Percentiles rank a stretch among this genome's conserved stretches.
Evolutionary conservation across 768 basidiomycete species (phyloP).

Genomic region (Suillus variegatus): DNA sequence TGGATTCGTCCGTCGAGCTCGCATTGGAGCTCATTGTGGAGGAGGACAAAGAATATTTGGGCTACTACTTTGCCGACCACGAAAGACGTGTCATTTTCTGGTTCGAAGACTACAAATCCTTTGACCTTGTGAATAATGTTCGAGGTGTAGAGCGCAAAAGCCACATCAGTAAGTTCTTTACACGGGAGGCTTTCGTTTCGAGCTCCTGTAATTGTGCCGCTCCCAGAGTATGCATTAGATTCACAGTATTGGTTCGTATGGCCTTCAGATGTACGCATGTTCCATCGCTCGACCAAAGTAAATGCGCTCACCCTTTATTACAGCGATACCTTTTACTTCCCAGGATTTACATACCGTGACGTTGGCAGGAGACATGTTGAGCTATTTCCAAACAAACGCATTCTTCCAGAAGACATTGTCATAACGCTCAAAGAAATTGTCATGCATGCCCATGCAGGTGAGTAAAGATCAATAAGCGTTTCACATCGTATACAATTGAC

Average conservation of each 20-base stretch:
- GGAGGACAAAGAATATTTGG: neutral
- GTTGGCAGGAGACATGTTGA: conserved; percentile 2
- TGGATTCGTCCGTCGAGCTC: conserved; percentile 3
- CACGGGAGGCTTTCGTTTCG: neutral
- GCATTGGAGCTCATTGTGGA: conserved; percentile 8
- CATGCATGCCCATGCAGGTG: conserved; percentile 11
- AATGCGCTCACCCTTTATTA: neutral
- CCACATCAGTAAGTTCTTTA: conserved; percentile 40
- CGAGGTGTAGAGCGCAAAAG: conserved; percentile 39
- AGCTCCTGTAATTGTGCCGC: neutral
- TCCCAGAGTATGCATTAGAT: conserved; percentile 25
- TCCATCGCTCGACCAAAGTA: neutral
- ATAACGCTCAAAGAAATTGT: conserved; percentile 9
- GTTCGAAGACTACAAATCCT: conserved; percentile 39
- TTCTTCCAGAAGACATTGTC: conserved; percentile 16
- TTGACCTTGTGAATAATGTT: conserved; percentile 33
- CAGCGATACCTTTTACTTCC: neutral
- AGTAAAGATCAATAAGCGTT: neutral
- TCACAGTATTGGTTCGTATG: conserved; percentile 28
- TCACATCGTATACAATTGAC: neutral
- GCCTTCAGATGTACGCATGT: neutral
- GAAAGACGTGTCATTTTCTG: conserved; percentile 45
- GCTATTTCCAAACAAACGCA: conserved; percentile 18
- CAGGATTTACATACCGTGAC: neutral
- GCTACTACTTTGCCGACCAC: conserved; percentile 51